Conservation (phyloP, 345 rosid genomes). For the Lagerstroemia speciosa region DNA sequence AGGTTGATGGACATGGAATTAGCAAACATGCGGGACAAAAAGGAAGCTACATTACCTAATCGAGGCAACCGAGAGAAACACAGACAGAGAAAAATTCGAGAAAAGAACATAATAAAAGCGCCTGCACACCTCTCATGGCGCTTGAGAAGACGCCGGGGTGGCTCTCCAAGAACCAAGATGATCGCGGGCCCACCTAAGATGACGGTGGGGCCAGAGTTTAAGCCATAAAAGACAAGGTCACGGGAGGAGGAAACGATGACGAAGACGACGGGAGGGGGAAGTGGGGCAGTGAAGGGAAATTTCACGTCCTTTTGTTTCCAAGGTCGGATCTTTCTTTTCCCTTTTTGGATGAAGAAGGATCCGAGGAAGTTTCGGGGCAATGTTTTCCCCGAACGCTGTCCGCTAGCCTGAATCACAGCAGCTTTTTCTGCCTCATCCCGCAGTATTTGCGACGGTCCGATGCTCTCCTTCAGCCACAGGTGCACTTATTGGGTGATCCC, state of each 20-base stretch:
- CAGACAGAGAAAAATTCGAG: background rate
- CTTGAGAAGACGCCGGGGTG: conserved; percentile 9
- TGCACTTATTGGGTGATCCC: too few species aligned
- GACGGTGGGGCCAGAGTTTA: conserved; percentile 8
- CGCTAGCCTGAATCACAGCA: too few species aligned
- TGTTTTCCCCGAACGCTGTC: too few species aligned
- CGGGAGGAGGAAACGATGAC: conserved; percentile 8
- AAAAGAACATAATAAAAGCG: background rate
- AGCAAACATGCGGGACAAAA: conserved; percentile 14
- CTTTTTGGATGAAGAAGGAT: background rate
- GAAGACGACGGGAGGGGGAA: conserved; percentile 11
- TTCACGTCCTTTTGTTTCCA: conserved; percentile 12
- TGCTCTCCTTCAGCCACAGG: too few species aligned
- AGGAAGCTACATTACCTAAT: background rate
- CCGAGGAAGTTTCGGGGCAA: conserved; percentile 5
- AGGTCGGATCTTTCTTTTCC: background rate
- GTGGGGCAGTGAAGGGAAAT: conserved; percentile 11
- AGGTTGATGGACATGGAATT: background rate
- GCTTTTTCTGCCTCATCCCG: too few species aligned
- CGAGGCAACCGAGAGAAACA: background rate
- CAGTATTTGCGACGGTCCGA: too few species aligned
- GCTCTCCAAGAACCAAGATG: conserved; percentile 8
- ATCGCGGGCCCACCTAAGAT: conserved; percentile 6
- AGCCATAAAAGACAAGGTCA: conserved; percentile 14
- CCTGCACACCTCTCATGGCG: conserved; percentile 9